Conservation (phyloP, 495 filamentous ascomycete genomes). For the Xylaria scruposa region DNA sequence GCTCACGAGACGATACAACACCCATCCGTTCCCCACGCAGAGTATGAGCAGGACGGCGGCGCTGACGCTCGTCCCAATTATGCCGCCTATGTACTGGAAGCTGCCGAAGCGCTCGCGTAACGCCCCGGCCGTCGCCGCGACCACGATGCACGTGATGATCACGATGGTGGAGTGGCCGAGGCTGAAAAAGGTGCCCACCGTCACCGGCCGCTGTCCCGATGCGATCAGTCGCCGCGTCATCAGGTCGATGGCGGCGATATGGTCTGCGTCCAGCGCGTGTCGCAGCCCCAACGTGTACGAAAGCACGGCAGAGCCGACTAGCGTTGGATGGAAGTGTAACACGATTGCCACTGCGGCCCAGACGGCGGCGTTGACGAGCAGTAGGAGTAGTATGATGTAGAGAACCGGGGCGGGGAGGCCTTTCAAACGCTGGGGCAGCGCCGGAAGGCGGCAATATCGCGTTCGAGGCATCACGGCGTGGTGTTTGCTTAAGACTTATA, state of each 20-base stretch:
- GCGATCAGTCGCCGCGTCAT: slow-evolving; percentile 94
- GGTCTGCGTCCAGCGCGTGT: slow-evolving; percentile 95
- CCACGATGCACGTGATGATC: slow-evolving; percentile 86
- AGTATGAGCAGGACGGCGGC: slow-evolving; percentile 83
- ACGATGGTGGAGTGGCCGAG: slow-evolving; percentile 95
- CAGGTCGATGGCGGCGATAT: slow-evolving; percentile 95
- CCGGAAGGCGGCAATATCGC: slow-evolving; percentile 8
- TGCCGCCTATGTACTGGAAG: slow-evolving; percentile 82
- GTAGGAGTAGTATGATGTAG: slow-evolving; percentile 69
- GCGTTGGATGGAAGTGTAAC: slow-evolving; percentile 59
- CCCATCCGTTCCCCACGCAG: slow-evolving; percentile 84
- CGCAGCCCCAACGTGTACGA: slow-evolving; percentile 90
- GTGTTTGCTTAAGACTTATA: too few species aligned
- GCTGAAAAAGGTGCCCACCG: slow-evolving; percentile 94
- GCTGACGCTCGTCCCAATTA: slow-evolving; percentile 84
- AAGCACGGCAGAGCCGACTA: slow-evolving; percentile 80
- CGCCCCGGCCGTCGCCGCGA: slow-evolving; percentile 86
- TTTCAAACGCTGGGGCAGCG: slow-evolving; percentile 39
- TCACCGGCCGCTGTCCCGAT: slow-evolving; percentile 83
- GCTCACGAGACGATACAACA: slow-evolving; percentile 74
- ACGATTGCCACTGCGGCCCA: slow-evolving; percentile 79
- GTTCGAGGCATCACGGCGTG: slow-evolving; percentile 11
- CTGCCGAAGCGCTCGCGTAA: slow-evolving; percentile 78
- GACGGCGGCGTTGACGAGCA: slow-evolving; percentile 69
- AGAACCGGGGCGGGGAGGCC: slow-evolving; percentile 69